Conservation (phyloP, 2,329 filamentous ascomycete species). For the Neopestalotiopsis sp. region DNA sequence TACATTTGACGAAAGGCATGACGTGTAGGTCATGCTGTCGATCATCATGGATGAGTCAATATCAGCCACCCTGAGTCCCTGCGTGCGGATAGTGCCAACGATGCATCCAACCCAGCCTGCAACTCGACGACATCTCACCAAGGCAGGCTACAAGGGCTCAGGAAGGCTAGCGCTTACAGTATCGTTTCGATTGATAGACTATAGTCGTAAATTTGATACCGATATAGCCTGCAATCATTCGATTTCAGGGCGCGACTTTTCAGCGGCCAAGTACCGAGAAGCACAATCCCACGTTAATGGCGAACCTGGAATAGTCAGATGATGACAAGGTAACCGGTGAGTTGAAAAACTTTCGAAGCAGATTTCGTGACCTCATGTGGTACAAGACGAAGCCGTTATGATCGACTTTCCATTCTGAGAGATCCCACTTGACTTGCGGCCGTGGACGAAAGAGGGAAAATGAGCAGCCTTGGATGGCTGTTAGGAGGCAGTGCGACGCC, state of each 20-base stretch:
- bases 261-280: background rate
- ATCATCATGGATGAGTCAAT: background rate
- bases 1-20: background rate
- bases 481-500: background rate
- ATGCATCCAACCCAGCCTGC: background rate
- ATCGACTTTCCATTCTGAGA: background rate
- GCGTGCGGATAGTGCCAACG: background rate
- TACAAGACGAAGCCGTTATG: background rate
- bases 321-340: background rate
- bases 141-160: background rate
- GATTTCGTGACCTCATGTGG: background rate
- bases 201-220: background rate
- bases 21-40: background rate
- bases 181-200: background rate
- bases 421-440: background rate
- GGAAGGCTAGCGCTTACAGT: conserved; percentile 2
- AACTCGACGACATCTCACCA: conserved; percentile 5
- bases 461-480: background rate
- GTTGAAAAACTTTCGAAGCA: background rate
- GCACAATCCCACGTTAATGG: background rate
- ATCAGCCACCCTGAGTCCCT: background rate
- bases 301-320: background rate
- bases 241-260: background rate
- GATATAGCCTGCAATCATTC: background rate
- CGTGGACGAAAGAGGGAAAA: background rate